Evolutionary conservation across 1,284 basidiomycete species (phyloP).

Genomic region (Meira nashicola): DNA sequence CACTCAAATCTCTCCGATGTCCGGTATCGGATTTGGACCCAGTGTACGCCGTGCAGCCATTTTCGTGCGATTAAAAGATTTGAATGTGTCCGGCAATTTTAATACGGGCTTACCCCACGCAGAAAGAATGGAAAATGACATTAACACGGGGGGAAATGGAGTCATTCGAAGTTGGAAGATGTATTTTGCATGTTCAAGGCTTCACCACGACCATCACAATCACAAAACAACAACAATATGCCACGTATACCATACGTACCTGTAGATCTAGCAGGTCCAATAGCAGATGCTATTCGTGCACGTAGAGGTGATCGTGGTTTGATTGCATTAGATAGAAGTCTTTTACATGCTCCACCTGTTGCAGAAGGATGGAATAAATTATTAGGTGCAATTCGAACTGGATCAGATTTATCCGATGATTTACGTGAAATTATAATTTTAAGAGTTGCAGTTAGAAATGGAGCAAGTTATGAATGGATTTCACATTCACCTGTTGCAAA

Average conservation of each 20-base stretch:
- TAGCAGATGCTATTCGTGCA: conserved; percentile 55
- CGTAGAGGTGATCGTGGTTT: conserved; percentile 54
- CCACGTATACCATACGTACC: conserved; percentile 53
- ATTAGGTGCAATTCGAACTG: conserved; percentile 54
- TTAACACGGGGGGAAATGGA: too few relatives aligned
- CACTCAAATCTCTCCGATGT: too few relatives aligned
- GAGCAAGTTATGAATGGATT: conserved; percentile 56
- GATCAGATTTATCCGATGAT: conserved; percentile 54
- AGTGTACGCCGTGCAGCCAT: too few relatives aligned
- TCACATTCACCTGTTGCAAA: conserved; percentile 53
- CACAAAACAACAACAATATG: conserved; percentile 18
- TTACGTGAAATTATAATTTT: conserved; percentile 56
- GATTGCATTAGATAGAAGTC: conserved; percentile 54
- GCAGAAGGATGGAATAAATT: conserved; percentile 55
- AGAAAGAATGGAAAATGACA: too few relatives aligned
- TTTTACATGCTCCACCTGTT: conserved; percentile 53
- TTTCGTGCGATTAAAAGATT: too few relatives aligned
- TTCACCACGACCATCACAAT: neutral
- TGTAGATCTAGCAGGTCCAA: conserved; percentile 45
- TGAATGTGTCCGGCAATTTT: too few relatives aligned
- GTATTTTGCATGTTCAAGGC: too few relatives aligned
- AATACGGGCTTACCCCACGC: too few relatives aligned
- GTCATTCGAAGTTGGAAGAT: too few relatives aligned
- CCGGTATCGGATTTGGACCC: too few relatives aligned
- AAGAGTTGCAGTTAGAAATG: conserved; percentile 55